These are phyloP conservation scores for Mortierella hygrophila DNA, from an alignment of 192 early-diverging fungal species.

Conservation along the genomic window DNA sequence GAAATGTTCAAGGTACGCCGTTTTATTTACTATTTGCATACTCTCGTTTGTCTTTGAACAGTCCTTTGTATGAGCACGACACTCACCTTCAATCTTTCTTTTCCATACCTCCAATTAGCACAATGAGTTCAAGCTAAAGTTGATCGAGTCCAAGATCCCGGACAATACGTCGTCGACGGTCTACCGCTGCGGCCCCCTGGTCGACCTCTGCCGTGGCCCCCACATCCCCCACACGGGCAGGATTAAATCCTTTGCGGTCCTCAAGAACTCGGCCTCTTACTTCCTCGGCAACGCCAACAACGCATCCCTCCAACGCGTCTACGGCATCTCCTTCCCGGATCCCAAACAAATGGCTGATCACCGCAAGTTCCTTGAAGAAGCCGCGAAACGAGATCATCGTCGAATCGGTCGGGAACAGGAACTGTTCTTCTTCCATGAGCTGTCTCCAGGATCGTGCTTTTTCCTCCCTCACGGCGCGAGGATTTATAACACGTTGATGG, in stretches of 20 bases:
- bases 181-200: conserved; percentile 97
- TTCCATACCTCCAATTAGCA: conserved; percentile 54
- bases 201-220: conserved; percentile 96
- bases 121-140: conserved; percentile 96
- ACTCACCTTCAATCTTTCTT: not conserved
- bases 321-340: conserved; percentile 99
- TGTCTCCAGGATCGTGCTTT: conserved; percentile 94
- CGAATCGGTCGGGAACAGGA: conserved; percentile 98
- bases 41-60: not conserved
- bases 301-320: conserved; percentile 97
- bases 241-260: conserved; percentile 92
- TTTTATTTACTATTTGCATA: not conserved
- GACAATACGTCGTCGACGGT: conserved; percentile 95
- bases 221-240: conserved; percentile 94
- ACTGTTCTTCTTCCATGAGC: conserved; percentile 97
- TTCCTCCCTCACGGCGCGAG: conserved; percentile 95
- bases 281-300: conserved; percentile 97
- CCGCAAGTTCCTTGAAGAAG: conserved; percentile 94
- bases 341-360: conserved; percentile 94
- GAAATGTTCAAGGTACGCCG: conserved; percentile 88
- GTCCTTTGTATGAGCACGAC: not conserved
- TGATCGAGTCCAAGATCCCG: conserved; percentile 91
- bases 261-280: conserved; percentile 98
- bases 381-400: conserved; percentile 94
- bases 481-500: conserved; percentile 95